A percentile compares a stretch with the other conserved stretches of the same genome.
phyloP scores from a whole-genome alignment of 768 basidiomycete species.

The Exsudoporus frostii region DNA sequence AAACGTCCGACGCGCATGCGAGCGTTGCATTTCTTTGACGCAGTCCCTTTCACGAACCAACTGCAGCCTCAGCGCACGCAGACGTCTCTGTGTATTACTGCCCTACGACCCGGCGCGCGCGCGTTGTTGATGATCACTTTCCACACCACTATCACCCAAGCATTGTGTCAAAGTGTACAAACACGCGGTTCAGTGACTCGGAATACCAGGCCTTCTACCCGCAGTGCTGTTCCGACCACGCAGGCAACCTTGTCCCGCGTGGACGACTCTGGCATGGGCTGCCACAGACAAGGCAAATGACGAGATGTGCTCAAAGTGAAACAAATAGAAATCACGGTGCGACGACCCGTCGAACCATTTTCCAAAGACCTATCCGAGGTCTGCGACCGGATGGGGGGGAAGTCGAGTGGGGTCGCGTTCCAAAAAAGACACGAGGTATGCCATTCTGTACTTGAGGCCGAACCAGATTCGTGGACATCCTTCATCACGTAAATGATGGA shows the following conservation, averaged over 20 bases:
- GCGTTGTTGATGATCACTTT: too few relatives aligned
- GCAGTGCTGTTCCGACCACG: neutral
- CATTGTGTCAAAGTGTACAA: neutral
- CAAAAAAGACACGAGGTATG: neutral
- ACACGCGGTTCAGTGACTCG: neutral
- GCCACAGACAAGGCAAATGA: neutral
- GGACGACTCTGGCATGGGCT: neutral
- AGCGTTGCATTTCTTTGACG: neutral
- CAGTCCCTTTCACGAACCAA: neutral
- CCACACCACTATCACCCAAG: neutral
- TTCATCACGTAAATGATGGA: slow-evolving; percentile 2
- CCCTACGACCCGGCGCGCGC: neutral
- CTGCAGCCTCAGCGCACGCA: neutral
- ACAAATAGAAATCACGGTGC: neutral
- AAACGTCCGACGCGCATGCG: neutral
- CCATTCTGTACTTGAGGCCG: neutral
- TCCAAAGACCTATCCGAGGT: neutral
- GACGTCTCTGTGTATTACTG: neutral
- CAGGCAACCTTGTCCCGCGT: neutral
- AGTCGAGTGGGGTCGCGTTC: too few relatives aligned
- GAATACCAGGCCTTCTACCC: neutral
- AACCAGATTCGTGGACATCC: neutral
- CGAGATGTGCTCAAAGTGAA: neutral
- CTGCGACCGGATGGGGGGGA: neutral
- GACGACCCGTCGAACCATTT: too few relatives aligned